Conservation (phyloP, 2,329 filamentous ascomycete species). For the Alternaria ventricosa region DNA sequence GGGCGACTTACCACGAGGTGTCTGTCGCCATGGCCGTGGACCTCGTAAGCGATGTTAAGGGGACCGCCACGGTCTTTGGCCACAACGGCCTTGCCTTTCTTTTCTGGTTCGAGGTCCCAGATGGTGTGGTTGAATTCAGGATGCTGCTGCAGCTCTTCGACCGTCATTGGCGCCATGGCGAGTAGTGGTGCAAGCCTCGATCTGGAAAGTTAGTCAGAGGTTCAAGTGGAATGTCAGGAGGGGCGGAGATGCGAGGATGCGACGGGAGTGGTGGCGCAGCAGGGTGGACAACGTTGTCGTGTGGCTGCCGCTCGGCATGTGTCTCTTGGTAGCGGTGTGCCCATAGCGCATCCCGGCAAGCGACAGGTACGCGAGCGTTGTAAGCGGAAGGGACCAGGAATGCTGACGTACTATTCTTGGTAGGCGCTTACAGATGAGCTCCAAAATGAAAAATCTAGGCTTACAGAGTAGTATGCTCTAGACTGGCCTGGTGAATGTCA, state of each 20-base stretch:
- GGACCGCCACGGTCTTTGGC: slow-evolving; percentile 77
- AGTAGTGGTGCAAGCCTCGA: neutral
- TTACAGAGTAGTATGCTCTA: neutral
- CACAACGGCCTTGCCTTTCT: slow-evolving; percentile 66
- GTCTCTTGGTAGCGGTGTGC: slow-evolving; percentile 7
- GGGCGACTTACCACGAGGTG: slow-evolving; percentile 72
- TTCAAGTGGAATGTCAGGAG: neutral
- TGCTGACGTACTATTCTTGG: slow-evolving; percentile 25
- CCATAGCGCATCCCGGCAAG: slow-evolving; percentile 14
- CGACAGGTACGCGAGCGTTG: slow-evolving; percentile 11
- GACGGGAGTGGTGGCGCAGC: slow-evolving; percentile 26
- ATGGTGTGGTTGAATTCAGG: slow-evolving; percentile 70
- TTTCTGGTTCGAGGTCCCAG: slow-evolving; percentile 73
- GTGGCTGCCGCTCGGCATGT: neutral
- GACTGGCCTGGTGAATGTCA: neutral
- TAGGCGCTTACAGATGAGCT: neutral
- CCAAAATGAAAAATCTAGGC: neutral
- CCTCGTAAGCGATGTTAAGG: slow-evolving; percentile 77
- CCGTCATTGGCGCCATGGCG: slow-evolving; percentile 51
- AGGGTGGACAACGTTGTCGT: neutral
- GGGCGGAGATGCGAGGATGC: slow-evolving; percentile 7
- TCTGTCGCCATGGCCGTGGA: slow-evolving; percentile 76
- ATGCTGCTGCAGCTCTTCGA: slow-evolving; percentile 66
- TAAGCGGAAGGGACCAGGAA: neutral
- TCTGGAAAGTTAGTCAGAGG: neutral